Base-by-base conservation (phyloP, 2,329 filamentous ascomycete genomes). In the Tolypocladium sp. region DNA sequence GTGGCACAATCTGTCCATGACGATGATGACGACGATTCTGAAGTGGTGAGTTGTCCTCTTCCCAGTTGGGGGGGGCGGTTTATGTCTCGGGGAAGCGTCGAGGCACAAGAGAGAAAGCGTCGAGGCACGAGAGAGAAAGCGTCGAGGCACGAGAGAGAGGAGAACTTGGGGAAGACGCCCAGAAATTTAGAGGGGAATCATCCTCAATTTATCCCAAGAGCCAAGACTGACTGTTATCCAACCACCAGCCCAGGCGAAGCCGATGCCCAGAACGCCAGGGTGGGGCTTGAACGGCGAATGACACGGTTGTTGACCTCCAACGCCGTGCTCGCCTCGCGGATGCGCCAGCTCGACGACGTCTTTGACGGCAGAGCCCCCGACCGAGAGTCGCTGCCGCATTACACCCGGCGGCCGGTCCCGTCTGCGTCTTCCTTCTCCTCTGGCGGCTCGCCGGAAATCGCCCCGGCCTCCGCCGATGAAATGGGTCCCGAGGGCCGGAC, bases 1-100 rank as follows among this genome's bases (percentile, higher is more conserved):
- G 37, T 74, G 71, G 70, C 72, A 74, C 63, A 73, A 71, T 54
- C 63, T 74, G 25, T 73, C 72, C n/a, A 72, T 74, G 64, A 71
- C 70, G 20, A 71, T 74, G 68, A 73, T 74, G 67, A 73, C 71
- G 66, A 74, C 72, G 5, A 71, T 74, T 49, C 63, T 74, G 25
- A 73, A 74, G 63, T 74, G 73, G 72, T 74, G 64, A 64, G 68
- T 63, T 38, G 22, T 8, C 30, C 30, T 33, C n/a, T n/a, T n/a
- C n/a, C n/a, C n/a, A n/a, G n/a, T n/a, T n/a, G n/a, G n/a, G n/a
- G n/a, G n/a, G n/a, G n/a, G n/a, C n/a, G n/a, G n/a, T n/a, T n/a
- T n/a, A n/a, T n/a, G n/a, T n/a, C n/a, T n/a, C n/a, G n/a, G n/a
- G n/a, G n/a, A n/a, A n/a, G n/a, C n/a, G n/a, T n/a, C n/a, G n/a